Conservation (phyloP, 2,329 filamentous ascomycete species). For the Phialocephala subalpina region DNA sequence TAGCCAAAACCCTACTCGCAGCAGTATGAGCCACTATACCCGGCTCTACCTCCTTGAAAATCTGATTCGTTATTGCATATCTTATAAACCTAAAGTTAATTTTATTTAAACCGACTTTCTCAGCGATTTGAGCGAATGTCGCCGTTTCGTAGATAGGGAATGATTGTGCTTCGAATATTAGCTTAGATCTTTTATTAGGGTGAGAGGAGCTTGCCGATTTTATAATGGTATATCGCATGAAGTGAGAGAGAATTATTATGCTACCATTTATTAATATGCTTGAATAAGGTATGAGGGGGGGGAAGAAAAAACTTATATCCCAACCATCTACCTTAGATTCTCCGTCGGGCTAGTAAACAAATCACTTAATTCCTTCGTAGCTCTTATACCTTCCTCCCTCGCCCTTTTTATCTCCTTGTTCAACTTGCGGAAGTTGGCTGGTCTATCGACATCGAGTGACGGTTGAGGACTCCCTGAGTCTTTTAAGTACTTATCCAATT, state of each 20-base stretch:
- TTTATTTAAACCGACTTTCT: conserved; percentile 54
- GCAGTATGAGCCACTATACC: conserved; percentile 63
- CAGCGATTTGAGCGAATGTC: conserved; percentile 53
- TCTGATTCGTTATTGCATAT: conserved; percentile 63
- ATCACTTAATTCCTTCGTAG: conserved; percentile 56
- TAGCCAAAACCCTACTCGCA: conserved; percentile 58
- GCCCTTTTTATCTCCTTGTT: conserved; percentile 55
- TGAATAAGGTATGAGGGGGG: neutral
- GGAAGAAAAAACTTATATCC: conserved; percentile 51
- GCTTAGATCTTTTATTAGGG: neutral
- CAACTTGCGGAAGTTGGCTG: conserved; percentile 55
- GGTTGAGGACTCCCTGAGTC: conserved; percentile 52
- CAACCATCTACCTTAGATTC: conserved; percentile 59
- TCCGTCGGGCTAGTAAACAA: conserved; percentile 60
- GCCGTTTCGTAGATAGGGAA: conserved; percentile 57
- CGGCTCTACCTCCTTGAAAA: conserved; percentile 61
- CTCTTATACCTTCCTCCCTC: conserved; percentile 56
- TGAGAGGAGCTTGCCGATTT: conserved; percentile 51
- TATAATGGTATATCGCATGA: conserved; percentile 58
- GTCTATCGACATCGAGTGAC: conserved; percentile 54
- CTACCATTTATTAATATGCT: conserved; percentile 45
- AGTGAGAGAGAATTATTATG: conserved; percentile 59
- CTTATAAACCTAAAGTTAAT: conserved; percentile 60
- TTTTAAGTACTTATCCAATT: conserved; percentile 56
- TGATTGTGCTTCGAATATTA: conserved; percentile 45